Base-by-base conservation (phyloP, 1,284 basidiomycete species). In the Fomitiporia mediterranea region DNA sequence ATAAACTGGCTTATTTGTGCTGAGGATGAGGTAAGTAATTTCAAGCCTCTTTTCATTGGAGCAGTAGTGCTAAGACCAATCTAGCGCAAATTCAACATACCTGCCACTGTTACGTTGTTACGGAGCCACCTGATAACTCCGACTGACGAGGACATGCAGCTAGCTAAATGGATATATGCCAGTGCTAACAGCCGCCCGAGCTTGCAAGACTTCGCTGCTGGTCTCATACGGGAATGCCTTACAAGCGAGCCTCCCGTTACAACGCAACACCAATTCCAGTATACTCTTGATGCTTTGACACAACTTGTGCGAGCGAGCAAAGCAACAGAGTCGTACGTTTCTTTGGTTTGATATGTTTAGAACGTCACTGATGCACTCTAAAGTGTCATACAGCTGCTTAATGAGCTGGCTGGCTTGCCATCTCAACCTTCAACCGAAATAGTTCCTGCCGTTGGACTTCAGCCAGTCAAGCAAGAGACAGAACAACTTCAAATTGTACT, bases 1-100 rank as follows among this genome's bases (percentile, higher is more conserved):
- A 91, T 95, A 56, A 93, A 90, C 11, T 99, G 97, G 97, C 76
- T 99, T 51, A 76, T 98, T 49, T 98, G 95, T 68, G 92, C 96
- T 13, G 95, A 99, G 69, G 97, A 99, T 70, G 91, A 96, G 74
- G 91, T 92, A 60, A 59, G 82, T 74, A 1, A 15, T 50, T 48
- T 5, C 25, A 49, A n/a, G 4, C 5, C 5, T 44, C 15, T 27
- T 37, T 23, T n/a, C 44, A 15, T 13, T 6, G 1, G 23, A 21
- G 7, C 23, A n/a, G 2, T 61, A 53, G 25, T 58, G 43, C 51
- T 53, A 64, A 57, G 63, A 35, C 50, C 43, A 48, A 55, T 52
- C 28, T 60, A 94, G 87, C 91, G 94, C 66, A 99, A 99, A 74
- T 92, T 92, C 75, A 98, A 98, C 68, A 86, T 98, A 13, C 84